A percentile compares a stretch with the other conserved stretches of the same genome.
phyloP scores from a whole-genome alignment of 192 early-diverging fungal species.

The Coemansia sp. region DNA sequence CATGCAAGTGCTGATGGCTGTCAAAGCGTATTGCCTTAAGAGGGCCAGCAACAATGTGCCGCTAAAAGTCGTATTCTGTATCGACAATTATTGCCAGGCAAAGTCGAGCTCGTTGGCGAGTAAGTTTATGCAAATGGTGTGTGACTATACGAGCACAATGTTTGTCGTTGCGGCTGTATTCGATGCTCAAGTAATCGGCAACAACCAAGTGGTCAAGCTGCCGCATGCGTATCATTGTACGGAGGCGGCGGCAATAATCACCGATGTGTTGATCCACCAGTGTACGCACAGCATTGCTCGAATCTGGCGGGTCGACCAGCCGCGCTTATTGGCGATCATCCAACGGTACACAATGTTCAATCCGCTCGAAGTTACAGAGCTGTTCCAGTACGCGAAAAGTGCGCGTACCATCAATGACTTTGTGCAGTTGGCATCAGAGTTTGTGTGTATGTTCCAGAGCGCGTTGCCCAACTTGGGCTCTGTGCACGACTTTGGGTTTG shows the following conservation, averaged over 20 bases:
- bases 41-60: too few relatives aligned
- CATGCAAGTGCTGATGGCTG: background rate
- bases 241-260: background rate
- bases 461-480: too few relatives aligned
- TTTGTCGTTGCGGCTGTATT: background rate
- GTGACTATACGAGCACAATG: background rate
- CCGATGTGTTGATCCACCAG: too few relatives aligned
- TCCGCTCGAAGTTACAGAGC: background rate
- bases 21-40: background rate
- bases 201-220: background rate
- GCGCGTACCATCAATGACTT: background rate
- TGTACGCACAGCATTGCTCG: too few relatives aligned
- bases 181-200: background rate
- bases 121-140: background rate
- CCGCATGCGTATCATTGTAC: background rate
- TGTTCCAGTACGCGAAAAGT: background rate
- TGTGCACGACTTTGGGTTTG: too few relatives aligned
- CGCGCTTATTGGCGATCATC: background rate
- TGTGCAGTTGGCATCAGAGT: background rate
- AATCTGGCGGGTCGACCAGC: too few relatives aligned
- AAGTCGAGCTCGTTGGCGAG: background rate
- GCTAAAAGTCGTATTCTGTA: background rate
- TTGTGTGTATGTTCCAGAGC: background rate
- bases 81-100: background rate
- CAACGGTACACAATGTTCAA: background rate